These are phyloP conservation scores for Rutstroemia sp. DNA, from an alignment of 2,329 filamentous ascomycete genomes.

Conservation along the genomic window DNA sequence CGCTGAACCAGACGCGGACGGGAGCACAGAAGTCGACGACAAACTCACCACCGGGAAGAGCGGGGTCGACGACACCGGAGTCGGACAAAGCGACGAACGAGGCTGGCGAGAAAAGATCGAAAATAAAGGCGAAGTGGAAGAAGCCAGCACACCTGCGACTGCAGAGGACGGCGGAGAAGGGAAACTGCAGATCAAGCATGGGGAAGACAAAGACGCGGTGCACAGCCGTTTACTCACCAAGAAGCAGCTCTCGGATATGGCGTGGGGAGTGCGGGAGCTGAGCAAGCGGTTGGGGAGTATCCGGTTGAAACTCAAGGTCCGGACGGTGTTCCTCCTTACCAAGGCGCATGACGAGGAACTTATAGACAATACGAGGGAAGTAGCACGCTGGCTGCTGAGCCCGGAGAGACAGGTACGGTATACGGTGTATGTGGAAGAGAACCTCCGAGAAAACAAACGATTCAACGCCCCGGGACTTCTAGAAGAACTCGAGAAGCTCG, in stretches of 20 bases:
- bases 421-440: slow-evolving; percentile 77
- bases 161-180: slow-evolving; percentile 12
- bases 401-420: slow-evolving; percentile 61
- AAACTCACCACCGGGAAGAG: not conserved
- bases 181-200: slow-evolving; percentile 7
- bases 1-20: not conserved
- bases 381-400: slow-evolving; percentile 74
- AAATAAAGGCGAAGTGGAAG: not conserved
- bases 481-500: slow-evolving; percentile 46
- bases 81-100: slow-evolving; percentile 49
- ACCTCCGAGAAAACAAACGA: slow-evolving; percentile 58
- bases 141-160: not conserved
- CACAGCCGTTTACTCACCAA: slow-evolving; percentile 80
- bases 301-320: slow-evolving; percentile 72
- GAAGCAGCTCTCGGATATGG: slow-evolving; percentile 93
- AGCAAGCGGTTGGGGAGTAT: slow-evolving; percentile 81
- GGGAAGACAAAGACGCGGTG: slow-evolving; percentile 16
- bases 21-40: slow-evolving; percentile 3
- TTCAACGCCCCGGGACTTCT: slow-evolving; percentile 70
- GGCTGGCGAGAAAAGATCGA: slow-evolving; percentile 39
- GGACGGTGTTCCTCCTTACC: slow-evolving; percentile 78
- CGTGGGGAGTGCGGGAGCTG: slow-evolving; percentile 86
- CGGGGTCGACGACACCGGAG: not conserved
- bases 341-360: slow-evolving; percentile 85
- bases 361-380: slow-evolving; percentile 67